Evolutionary conservation across 2,329 filamentous ascomycete genomes (phyloP), one percentile per base, ranked within the genome.

Genomic region (Penicillium oxalicum): DNA sequence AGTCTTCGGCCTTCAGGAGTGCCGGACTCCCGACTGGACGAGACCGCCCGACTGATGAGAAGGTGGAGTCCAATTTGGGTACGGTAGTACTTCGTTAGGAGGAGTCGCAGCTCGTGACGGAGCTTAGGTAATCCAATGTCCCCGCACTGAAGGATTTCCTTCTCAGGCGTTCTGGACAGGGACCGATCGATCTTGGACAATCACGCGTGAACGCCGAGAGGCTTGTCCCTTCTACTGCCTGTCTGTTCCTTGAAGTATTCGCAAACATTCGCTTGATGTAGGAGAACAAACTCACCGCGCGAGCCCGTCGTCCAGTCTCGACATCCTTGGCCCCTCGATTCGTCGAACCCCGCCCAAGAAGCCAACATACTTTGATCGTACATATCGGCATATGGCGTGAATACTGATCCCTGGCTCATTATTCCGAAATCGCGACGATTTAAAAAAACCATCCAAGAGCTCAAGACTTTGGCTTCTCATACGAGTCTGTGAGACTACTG

Each of bases 111-210:
- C 18, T 18, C 18, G 18, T 18, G 18, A 18, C 18, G 18, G 18
- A 24, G 47, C 25, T 49, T 49, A 49, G 47, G 38, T 46, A 49
- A 45, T 18, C 43, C 12, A 5, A n/a, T 24, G 18, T 49, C 43
- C 47, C 43, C 47, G 47, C 43, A 49, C 29, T 32, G 29, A 32
- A 32, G 29, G 11, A 32, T 41, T 45, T 49, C 45, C 47, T 41
- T 49, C 41, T 37, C 32, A 24, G 8, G 24, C 33, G 25, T 3
- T 12, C 29, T 43, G 25, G 33, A 1, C 33, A 18, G 29, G 4
- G 25, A 26, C 11, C 35, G 12, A 13, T 37, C 12, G 3, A 44
- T 25, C 34, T 44, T 25, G 11, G 9, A 12, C 42, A 9, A 35
- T 40, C 38, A 43, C 28, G n/a, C 35, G 40, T 6, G 28, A 11